Base-by-base conservation (phyloP, 140 eudicot genomes). In the Cichorium intybus region DNA sequence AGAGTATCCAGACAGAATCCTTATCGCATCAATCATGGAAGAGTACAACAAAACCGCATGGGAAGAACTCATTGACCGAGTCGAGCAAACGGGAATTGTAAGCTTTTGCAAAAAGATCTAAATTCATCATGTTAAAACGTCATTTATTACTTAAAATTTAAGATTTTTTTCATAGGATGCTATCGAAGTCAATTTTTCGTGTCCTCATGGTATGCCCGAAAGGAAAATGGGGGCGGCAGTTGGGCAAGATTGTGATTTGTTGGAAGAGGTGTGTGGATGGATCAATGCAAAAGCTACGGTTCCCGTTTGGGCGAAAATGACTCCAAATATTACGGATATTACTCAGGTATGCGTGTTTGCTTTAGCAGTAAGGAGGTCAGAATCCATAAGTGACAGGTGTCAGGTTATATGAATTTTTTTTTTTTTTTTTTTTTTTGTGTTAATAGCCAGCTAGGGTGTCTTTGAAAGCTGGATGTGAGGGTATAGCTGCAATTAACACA, bases 261-360 rank as follows among this genome's bases (percentile, higher is more conserved):
- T 92, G 80, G 98, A 84, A 68, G 98, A 92, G 59, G 87, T 92
- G 12, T 81, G 98, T 68, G 98, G 92, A 50, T 92, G 98, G 98
- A 69, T 85, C 28, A 92, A 92, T 70, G 96, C 84, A 9, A 85
- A 85, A 69, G 96, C 98, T 41, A 92, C 90, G 0, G 95, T 92
- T 77, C 98, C 98, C 1, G 98, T 92, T 53, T 92, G 98, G 98
- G 98, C 98, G 10, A 88, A 92, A 84, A 92, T 92, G 98, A 92
- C 98, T 39, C 98, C 98, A 37, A 92, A 92, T 68, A 83, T 92
- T 51, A 92, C 98, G 0, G 98, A 92, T 49, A 92, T 92, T 57
- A 77, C 96, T 24, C 74, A 83, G 95, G 98, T 92, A 74, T 53
- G 48, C 22, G 33, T 34, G 51, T 39, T 23, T 23, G 3, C n/a